phyloP scores from a whole-genome alignment of 768 basidiomycete genomes.

The Termitomyces sp. region DNA sequence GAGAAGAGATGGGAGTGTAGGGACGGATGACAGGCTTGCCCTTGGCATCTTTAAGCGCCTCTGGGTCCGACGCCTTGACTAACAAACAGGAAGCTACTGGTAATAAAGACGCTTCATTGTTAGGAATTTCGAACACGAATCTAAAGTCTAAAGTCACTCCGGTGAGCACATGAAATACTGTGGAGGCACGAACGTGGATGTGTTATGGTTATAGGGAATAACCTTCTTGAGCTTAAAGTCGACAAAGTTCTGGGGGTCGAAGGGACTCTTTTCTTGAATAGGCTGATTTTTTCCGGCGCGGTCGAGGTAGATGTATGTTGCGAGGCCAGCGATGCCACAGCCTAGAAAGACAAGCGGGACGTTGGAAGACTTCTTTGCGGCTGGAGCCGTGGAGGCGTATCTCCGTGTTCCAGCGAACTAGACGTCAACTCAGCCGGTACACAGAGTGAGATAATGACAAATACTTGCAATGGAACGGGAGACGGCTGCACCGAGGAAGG shows the following conservation, averaged over 20 bases:
- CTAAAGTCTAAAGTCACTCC: slow-evolving; percentile 26
- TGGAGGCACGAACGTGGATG: slow-evolving; percentile 49
- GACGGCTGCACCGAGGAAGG: slow-evolving; percentile 32
- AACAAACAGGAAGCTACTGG: slow-evolving; percentile 76
- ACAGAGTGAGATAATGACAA: background rate
- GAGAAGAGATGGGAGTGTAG: slow-evolving; percentile 87
- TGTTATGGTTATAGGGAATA: slow-evolving; percentile 92
- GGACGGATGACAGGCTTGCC: slow-evolving; percentile 88
- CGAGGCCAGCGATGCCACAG: slow-evolving; percentile 38
- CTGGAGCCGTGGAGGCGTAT: slow-evolving; percentile 38
- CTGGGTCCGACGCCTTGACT: slow-evolving; percentile 67
- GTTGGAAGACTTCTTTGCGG: slow-evolving; percentile 42
- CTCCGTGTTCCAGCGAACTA: slow-evolving; percentile 35
- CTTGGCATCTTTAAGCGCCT: slow-evolving; percentile 60
- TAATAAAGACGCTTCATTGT: slow-evolving; percentile 70
- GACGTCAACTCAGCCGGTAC: background rate
- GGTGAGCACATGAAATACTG: background rate
- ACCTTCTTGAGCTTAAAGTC: slow-evolving; percentile 81
- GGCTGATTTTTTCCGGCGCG: slow-evolving; percentile 14
- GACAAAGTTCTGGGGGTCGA: slow-evolving; percentile 69
- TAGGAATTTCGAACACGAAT: slow-evolving; percentile 77
- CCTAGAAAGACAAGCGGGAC: slow-evolving; percentile 43
- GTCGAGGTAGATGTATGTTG: slow-evolving; percentile 47
- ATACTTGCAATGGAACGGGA: slow-evolving; percentile 37
- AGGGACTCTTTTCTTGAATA: slow-evolving; percentile 57